Percentiles rank a stretch among this genome's conserved stretches.
Conservation (phyloP, 208 protist species). For the Leishmania turanica region DNA sequence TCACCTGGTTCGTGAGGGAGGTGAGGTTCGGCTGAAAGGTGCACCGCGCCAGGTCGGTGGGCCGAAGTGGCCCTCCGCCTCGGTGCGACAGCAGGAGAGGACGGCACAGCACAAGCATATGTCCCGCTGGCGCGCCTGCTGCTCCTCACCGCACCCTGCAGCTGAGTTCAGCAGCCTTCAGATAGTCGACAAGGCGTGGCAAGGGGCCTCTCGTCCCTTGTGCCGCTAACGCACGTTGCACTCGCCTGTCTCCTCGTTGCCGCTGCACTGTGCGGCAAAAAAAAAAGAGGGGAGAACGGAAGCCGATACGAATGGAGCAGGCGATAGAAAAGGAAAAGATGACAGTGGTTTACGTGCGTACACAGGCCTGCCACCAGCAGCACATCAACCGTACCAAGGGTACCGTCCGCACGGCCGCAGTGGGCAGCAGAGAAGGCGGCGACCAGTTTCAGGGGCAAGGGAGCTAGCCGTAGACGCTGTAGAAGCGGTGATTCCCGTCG, state of each 20-base stretch:
- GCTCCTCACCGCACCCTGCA: not conserved
- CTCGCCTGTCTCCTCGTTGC: not conserved
- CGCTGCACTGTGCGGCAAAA: not conserved
- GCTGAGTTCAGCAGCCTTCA: not conserved
- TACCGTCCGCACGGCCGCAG: not conserved
- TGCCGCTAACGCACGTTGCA: not conserved
- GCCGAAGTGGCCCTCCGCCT: conserved; percentile 17
- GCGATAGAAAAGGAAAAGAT: not conserved
- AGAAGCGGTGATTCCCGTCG: not conserved
- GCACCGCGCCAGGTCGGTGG: conserved; percentile 25
- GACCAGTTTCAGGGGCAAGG: not conserved
- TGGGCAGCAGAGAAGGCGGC: not conserved
- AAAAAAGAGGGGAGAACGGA: not conserved
- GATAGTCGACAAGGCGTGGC: not conserved
- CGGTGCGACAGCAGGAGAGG: not conserved
- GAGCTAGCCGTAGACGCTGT: not conserved
- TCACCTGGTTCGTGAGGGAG: conserved; percentile 81
- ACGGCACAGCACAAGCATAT: not conserved
- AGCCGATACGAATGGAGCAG: not conserved
- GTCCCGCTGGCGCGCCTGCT: not conserved
- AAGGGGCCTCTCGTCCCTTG: not conserved
- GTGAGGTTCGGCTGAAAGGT: conserved; percentile 80
- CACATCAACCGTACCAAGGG: not conserved
- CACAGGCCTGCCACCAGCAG: not conserved
- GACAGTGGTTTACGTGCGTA: not conserved